A percentile compares a stretch with the other conserved stretches of the same genome.
phyloP scores from a whole-genome alignment of 1,139 yeast genomes.

The Diutina catenulata region DNA sequence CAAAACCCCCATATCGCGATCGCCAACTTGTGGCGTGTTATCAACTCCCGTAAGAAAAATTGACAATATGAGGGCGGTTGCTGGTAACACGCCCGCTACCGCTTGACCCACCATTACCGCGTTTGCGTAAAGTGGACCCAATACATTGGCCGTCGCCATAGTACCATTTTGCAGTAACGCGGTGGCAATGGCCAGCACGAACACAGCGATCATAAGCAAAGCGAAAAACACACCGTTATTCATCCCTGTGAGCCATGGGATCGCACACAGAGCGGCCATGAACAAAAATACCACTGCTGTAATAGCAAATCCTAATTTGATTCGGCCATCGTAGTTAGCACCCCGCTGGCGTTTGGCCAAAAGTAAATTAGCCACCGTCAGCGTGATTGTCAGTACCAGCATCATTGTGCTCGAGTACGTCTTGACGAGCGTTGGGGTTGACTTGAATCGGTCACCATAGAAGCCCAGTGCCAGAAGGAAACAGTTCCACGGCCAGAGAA shows the following conservation, averaged over 20 bases:
- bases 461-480: conserved; percentile 79
- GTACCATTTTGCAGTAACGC: conserved; percentile 81
- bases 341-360: conserved; percentile 58
- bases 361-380: conserved; percentile 47
- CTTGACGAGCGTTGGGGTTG: conserved; percentile 40
- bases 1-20: conserved; percentile 32
- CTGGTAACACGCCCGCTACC: conserved; percentile 82
- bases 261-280: conserved; percentile 37
- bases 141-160: conserved; percentile 74
- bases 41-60: conserved; percentile 31
- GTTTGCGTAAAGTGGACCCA: conserved; percentile 71
- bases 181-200: conserved; percentile 51
- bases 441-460: conserved; percentile 53
- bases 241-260: conserved; percentile 26
- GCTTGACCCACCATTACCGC: conserved; percentile 95
- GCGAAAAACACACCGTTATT: conserved; percentile 28
- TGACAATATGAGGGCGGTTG: conserved; percentile 59
- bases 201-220: conserved; percentile 45
- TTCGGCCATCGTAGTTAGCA: conserved; percentile 51
- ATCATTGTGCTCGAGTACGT: conserved; percentile 78
- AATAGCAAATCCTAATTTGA: conserved; percentile 44
- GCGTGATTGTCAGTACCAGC: conserved; percentile 72
- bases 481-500: conserved; percentile 97
- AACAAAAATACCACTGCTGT: conserved; percentile 46
- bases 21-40: conserved; percentile 9